These are phyloP conservation scores for Nemania sp. DNA, from an alignment of 2,329 filamentous ascomycete species.

Conservation along the genomic window DNA sequence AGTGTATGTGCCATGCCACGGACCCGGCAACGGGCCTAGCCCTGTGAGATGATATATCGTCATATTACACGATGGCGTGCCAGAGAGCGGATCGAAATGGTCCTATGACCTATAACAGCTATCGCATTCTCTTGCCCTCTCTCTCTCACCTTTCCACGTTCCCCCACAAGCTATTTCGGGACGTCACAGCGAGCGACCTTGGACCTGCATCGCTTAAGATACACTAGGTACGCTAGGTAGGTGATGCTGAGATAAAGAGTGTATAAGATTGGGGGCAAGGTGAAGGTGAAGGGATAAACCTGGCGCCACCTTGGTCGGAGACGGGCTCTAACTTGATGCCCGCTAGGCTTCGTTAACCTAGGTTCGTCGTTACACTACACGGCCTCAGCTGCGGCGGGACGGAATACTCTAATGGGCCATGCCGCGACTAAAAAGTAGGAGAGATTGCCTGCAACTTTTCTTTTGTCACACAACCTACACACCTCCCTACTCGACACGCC, in stretches of 20 bases:
- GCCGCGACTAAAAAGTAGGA: conserved; percentile 6
- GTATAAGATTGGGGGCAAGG: neutral
- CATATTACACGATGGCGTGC: conserved; percentile 17
- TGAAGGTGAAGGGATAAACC: neutral
- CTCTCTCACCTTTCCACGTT: neutral
- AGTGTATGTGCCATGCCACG: conserved; percentile 1
- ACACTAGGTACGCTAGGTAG: neutral
- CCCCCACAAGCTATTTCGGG: conserved; percentile 3
- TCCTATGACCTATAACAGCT: conserved; percentile 23
- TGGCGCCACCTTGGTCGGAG: conserved; percentile 7
- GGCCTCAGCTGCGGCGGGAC: conserved; percentile 21
- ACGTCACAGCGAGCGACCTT: neutral
- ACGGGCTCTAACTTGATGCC: neutral
- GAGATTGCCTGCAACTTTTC: conserved; percentile 16
- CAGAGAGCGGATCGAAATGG: conserved; percentile 3
- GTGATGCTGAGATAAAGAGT: too few relatives aligned
- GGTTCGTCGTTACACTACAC: conserved; percentile 20
- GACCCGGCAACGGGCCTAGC: conserved; percentile 3
- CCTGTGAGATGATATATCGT: conserved; percentile 20
- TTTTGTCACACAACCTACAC: conserved; percentile 7
- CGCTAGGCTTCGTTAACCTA: neutral
- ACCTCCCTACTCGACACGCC: conserved; percentile 3
- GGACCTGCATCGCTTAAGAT: neutral
- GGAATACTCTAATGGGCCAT: conserved; percentile 26
- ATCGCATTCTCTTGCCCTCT: conserved; percentile 16